Conservation (phyloP, 75 land plant genomes). For the Picea glauca region DNA sequence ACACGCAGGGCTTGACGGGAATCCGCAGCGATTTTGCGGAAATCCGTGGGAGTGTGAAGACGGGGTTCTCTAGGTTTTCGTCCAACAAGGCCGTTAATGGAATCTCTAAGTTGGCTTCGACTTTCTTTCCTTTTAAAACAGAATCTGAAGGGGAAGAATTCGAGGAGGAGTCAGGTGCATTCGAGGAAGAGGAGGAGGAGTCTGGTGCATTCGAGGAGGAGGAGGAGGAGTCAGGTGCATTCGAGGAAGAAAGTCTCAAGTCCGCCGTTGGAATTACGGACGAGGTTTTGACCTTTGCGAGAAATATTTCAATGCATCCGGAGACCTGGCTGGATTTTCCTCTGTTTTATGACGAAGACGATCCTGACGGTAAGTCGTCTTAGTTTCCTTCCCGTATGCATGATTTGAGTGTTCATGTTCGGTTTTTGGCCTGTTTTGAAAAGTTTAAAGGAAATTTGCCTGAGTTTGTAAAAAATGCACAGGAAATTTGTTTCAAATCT, state of each 20-base stretch:
- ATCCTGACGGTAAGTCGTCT: slow-evolving; percentile 60
- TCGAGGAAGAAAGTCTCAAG: slow-evolving; percentile 9
- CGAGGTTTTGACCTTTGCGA: slow-evolving; percentile 90
- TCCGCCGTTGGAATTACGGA: slow-evolving; percentile 71
- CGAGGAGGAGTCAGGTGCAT: slow-evolving; percentile 9
- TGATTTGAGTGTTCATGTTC: neutral
- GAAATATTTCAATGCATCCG: slow-evolving; percentile 87
- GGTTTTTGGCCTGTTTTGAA: neutral
- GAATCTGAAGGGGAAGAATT: slow-evolving; percentile 17
- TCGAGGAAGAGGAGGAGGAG: slow-evolving; percentile 17
- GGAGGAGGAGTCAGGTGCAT: slow-evolving; percentile 12
- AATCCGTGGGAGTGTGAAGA: slow-evolving; percentile 51
- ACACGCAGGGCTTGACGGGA: slow-evolving; percentile 36
- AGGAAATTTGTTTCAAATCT: neutral
- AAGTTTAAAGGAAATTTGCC: neutral
- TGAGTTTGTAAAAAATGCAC: neutral
- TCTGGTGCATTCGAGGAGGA: slow-evolving; percentile 12
- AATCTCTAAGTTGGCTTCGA: slow-evolving; percentile 62
- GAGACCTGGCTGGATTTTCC: slow-evolving; percentile 99
- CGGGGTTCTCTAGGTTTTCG: slow-evolving; percentile 65
- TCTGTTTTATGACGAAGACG: slow-evolving; percentile 63
- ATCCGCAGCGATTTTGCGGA: slow-evolving; percentile 75
- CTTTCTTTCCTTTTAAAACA: slow-evolving; percentile 37
- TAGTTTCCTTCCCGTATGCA: neutral
- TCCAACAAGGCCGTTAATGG: slow-evolving; percentile 44